Percentiles rank a stretch among this genome's conserved stretches.
Evolutionary conservation across 805 yeast species (phyloP).

Genomic region (Suhomyces tanzawaensis): DNA sequence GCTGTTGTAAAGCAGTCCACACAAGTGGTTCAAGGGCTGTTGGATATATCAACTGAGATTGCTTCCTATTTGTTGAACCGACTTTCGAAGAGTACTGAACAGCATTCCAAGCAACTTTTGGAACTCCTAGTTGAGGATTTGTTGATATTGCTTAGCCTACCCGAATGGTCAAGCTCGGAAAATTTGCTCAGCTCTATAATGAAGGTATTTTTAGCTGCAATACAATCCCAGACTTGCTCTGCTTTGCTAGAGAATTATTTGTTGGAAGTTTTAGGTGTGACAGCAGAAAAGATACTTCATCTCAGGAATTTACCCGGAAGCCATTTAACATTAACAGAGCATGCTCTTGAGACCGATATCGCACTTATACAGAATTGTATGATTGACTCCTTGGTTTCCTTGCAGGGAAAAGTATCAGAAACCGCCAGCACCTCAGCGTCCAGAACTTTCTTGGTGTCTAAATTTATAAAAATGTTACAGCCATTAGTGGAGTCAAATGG

Average conservation of each 20-base stretch:
- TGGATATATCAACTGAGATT: slow-evolving; percentile 23
- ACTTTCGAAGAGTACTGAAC: slow-evolving; percentile 23
- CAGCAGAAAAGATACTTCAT: slow-evolving; percentile 51
- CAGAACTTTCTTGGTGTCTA: slow-evolving; percentile 15
- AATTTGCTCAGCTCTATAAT: slow-evolving; percentile 45
- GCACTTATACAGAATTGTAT: slow-evolving; percentile 5
- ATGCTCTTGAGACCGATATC: slow-evolving; percentile 8
- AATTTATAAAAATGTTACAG: slow-evolving; percentile 7
- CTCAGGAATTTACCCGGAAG: slow-evolving; percentile 21
- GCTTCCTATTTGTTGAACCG: slow-evolving; percentile 21
- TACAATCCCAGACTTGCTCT: slow-evolving; percentile 37
- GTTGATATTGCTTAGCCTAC: slow-evolving; percentile 43
- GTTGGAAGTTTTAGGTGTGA: slow-evolving; percentile 59
- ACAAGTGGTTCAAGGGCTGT: neutral
- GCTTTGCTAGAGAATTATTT: slow-evolving; percentile 48
- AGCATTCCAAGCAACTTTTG: slow-evolving; percentile 34
- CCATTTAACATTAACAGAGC: slow-evolving; percentile 7
- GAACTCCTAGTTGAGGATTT: slow-evolving; percentile 61
- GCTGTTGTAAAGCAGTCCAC: slow-evolving; percentile 13
- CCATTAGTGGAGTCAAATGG: no score
- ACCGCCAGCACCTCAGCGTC: slow-evolving; percentile 10
- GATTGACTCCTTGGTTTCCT: slow-evolving; percentile 13
- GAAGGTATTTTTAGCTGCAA: slow-evolving; percentile 39
- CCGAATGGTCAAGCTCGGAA: slow-evolving; percentile 66
- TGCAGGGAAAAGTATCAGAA: slow-evolving; percentile 12